phyloP scores from a whole-genome alignment of 257 asterid genomes.

The Ligustrum vulgare region DNA sequence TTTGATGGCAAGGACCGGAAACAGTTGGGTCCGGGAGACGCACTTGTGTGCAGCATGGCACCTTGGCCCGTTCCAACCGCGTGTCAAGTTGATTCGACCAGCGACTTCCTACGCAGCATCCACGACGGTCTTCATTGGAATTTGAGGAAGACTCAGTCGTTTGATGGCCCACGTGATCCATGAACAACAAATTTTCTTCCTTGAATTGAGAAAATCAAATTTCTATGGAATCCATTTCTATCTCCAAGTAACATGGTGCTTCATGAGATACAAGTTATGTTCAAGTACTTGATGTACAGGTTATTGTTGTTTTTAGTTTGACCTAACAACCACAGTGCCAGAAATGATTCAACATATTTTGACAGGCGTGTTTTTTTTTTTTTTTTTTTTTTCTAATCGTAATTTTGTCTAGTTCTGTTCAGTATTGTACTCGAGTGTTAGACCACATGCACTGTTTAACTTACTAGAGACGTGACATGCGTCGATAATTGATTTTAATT shows the following conservation, averaged over 20 bases:
- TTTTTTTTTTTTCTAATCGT: too few relatives aligned
- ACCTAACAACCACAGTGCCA: neutral
- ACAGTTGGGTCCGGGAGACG: slow-evolving; percentile 84
- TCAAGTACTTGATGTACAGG: neutral
- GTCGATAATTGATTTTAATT: too few relatives aligned
- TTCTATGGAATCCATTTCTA: neutral
- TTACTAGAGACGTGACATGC: too few relatives aligned
- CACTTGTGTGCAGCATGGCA: slow-evolving; percentile 96
- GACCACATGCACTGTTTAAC: too few relatives aligned
- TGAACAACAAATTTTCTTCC: slow-evolving; percentile 1
- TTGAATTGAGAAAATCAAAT: neutral
- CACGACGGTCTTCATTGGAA: slow-evolving; percentile 98
- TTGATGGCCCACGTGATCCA: slow-evolving; percentile 77
- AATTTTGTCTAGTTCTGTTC: too few relatives aligned
- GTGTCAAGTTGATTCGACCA: slow-evolving; percentile 73
- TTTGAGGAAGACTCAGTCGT: slow-evolving; percentile 82
- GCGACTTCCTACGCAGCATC: slow-evolving; percentile 83
- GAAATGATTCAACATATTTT: too few relatives aligned
- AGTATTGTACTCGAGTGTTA: too few relatives aligned
- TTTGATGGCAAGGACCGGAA: slow-evolving; percentile 92
- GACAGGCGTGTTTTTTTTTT: too few relatives aligned
- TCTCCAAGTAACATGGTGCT: neutral
- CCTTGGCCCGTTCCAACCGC: slow-evolving; percentile 99
- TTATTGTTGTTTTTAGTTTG: neutral
- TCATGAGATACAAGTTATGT: neutral